A percentile compares a stretch with the other conserved stretches of the same genome.
phyloP scores from a whole-genome alignment of 129 eudicot genomes.

The Chrysanthemum seticuspe region DNA sequence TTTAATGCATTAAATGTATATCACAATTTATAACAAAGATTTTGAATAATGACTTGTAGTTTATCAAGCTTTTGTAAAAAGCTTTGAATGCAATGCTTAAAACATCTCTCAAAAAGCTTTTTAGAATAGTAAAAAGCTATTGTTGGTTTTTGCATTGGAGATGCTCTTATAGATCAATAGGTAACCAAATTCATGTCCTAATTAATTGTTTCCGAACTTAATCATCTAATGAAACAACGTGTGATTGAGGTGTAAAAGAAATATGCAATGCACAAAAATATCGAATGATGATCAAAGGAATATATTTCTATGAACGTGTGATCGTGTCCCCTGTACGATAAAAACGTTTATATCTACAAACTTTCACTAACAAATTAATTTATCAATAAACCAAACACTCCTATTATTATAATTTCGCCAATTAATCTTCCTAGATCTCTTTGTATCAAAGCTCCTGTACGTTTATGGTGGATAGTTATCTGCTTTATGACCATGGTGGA shows the following conservation, averaged over 20 bases:
- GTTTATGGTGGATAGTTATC: background rate
- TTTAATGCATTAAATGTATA: too few species aligned
- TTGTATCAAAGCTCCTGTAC: background rate
- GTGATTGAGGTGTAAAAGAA: background rate
- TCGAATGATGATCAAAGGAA: background rate
- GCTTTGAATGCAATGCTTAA: too few species aligned
- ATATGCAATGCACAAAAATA: background rate
- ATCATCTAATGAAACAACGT: slow-evolving; percentile 1
- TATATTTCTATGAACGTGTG: slow-evolving; percentile 14
- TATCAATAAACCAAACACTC: slow-evolving; percentile 1
- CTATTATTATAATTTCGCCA: slow-evolving; percentile 2
- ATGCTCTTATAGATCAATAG: too few species aligned
- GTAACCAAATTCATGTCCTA: background rate
- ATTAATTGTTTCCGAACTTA: background rate
- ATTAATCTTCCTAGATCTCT: background rate
- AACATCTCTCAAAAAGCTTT: too few species aligned
- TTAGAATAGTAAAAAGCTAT: too few species aligned
- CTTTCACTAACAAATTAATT: background rate
- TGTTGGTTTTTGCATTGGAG: too few species aligned
- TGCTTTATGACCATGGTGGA: slow-evolving; percentile 18
- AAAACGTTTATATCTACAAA: slow-evolving; percentile 11
- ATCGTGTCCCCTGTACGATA: slow-evolving; percentile 17
- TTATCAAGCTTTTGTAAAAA: too few species aligned
- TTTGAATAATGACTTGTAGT: too few species aligned
- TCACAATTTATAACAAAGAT: too few species aligned